A percentile compares a stretch with the other conserved stretches of the same genome.
These are phyloP conservation scores for Plasmodium malariae DNA, from an alignment of 169 alveolate genomes.

Conservation along the genomic window DNA sequence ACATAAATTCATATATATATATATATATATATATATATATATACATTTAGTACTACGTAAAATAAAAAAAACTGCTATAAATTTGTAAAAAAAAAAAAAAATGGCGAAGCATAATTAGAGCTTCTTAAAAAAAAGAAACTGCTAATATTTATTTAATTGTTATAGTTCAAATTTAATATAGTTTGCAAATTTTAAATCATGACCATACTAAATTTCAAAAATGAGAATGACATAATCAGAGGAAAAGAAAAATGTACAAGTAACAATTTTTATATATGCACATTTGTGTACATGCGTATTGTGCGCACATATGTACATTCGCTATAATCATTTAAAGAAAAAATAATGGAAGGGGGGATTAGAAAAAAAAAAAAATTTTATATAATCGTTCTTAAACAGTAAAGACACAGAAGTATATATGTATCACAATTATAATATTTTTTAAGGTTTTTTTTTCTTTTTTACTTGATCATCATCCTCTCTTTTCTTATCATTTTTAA, in stretches of 20 bases:
- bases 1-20: too few relatives aligned
- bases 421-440: too few relatives aligned
- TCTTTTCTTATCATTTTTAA: conserved; percentile 60
- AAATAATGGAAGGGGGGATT: too few relatives aligned
- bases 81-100: too few relatives aligned
- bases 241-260: background rate
- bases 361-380: too few relatives aligned
- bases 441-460: conserved; percentile 14
- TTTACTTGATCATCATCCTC: conserved; percentile 77
- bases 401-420: too few relatives aligned
- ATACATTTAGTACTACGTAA: too few relatives aligned
- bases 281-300: background rate
- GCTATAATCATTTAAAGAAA: too few relatives aligned
- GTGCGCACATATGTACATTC: too few relatives aligned
- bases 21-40: too few relatives aligned
- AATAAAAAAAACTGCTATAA: too few relatives aligned
- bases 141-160: background rate
- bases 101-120: background rate
- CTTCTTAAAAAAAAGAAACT: background rate
- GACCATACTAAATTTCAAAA: background rate
- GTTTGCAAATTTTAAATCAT: background rate
- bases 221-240: background rate
- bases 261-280: background rate
- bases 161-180: background rate
- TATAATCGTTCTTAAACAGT: too few relatives aligned